Percentiles rank a stretch among this genome's conserved stretches.
These are phyloP conservation scores for Setaria italica DNA, from an alignment of 202 grass and related monocot genomes.

Conservation along the genomic window DNA sequence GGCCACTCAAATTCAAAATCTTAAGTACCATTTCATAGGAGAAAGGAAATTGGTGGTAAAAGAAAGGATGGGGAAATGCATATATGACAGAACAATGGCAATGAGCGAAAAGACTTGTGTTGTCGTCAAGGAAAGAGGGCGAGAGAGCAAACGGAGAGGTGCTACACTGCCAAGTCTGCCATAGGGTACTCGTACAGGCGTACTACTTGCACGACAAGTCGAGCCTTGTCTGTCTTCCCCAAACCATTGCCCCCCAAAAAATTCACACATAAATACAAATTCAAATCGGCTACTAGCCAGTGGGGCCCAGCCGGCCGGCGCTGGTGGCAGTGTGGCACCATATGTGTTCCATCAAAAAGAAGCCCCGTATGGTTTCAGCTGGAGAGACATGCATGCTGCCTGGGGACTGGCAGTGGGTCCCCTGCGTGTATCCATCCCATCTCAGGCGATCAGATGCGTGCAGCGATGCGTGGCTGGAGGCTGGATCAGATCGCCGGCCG, in stretches of 20 bases:
- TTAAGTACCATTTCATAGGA: background rate
- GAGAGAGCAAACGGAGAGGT: constrained; percentile 32
- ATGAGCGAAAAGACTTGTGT: constrained; percentile 27
- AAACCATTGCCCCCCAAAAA: constrained; percentile 25
- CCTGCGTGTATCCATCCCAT: constrained; percentile 12
- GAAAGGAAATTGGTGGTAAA: background rate
- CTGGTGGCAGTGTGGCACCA: too few relatives aligned
- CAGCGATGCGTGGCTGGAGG: constrained; percentile 8
- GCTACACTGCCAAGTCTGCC: constrained; percentile 2
- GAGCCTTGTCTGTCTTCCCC: constrained; percentile 14
- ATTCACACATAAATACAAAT: background rate
- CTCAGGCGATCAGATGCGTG: constrained; percentile 10
- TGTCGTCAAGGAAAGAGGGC: constrained; percentile 19
- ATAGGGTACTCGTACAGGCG: background rate
- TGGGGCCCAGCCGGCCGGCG: background rate
- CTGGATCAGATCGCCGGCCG: background rate
- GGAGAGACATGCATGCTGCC: constrained; percentile 41
- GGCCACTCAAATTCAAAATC: background rate
- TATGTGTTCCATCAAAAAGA: constrained; percentile 16
- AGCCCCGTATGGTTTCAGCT: constrained; percentile 33
- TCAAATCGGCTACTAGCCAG: background rate
- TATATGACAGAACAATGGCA: background rate
- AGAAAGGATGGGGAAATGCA: background rate
- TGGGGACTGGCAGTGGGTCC: constrained; percentile 28
- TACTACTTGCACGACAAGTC: constrained; percentile 45